Conservation (phyloP, 768 basidiomycete genomes). For the Collybia mongolica region DNA sequence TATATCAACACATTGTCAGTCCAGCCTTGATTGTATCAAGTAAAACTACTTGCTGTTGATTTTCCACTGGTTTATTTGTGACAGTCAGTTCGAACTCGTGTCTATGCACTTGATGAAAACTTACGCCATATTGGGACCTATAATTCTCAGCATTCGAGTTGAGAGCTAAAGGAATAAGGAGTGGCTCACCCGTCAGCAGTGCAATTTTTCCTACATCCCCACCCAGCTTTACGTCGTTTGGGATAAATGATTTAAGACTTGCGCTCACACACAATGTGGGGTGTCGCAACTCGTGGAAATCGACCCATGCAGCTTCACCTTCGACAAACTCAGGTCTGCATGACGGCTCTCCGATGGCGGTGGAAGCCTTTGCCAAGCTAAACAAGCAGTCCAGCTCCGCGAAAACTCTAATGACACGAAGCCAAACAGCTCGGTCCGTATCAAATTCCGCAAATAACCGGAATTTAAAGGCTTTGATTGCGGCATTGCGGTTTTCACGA, state of each 20-base stretch:
- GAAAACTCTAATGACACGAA: slow-evolving; percentile 80
- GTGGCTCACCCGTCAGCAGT: slow-evolving; percentile 75
- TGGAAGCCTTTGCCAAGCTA: slow-evolving; percentile 85
- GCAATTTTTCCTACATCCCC: slow-evolving; percentile 72
- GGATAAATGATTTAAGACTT: slow-evolving; percentile 75
- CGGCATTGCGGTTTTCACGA: slow-evolving; percentile 78
- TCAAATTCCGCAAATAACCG: slow-evolving; percentile 82
- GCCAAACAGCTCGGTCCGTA: slow-evolving; percentile 74
- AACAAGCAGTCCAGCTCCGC: slow-evolving; percentile 97
- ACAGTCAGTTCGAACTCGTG: too few species aligned
- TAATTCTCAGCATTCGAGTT: background rate
- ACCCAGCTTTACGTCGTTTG: slow-evolving; percentile 89
- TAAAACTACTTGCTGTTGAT: slow-evolving; percentile 52
- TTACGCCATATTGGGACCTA: slow-evolving; percentile 89
- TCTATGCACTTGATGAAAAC: slow-evolving; percentile 19
- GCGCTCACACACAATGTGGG: slow-evolving; percentile 76
- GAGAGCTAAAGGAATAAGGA: background rate
- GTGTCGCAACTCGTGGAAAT: slow-evolving; percentile 90
- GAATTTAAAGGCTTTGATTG: slow-evolving; percentile 81
- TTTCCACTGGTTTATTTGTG: slow-evolving; percentile 52
- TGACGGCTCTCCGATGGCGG: slow-evolving; percentile 89
- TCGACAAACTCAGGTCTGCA: slow-evolving; percentile 90
- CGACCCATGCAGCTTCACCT: slow-evolving; percentile 73
- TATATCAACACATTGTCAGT: slow-evolving; percentile 23
- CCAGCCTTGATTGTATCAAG: background rate